Evolutionary conservation across 768 basidiomycete genomes (phyloP).

Genomic region (Cubamyces sp.): DNA sequence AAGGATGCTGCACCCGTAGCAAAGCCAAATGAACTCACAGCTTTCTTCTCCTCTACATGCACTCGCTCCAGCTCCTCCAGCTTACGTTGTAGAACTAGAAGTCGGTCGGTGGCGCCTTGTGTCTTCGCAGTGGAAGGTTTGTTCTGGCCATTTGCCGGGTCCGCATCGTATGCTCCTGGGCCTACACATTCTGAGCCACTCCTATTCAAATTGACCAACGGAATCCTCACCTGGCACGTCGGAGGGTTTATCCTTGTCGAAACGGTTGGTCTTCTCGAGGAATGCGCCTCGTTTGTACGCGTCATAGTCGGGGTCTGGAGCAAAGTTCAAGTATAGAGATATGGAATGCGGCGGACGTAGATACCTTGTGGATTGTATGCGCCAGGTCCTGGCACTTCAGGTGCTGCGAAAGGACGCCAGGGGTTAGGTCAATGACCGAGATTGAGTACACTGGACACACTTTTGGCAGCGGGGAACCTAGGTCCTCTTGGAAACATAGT

Average conservation of each 20-base stretch:
- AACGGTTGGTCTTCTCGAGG: conserved; percentile 59
- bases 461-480: conserved; percentile 40
- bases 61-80: conserved; percentile 65
- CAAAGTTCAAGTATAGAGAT: background rate
- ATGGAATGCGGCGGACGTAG: background rate
- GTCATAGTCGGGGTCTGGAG: conserved; percentile 48
- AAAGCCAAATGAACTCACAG: conserved; percentile 44
- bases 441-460: conserved; percentile 1
- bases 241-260: conserved; percentile 46
- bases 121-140: conserved; percentile 33
- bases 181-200: conserved; percentile 31
- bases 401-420: conserved; percentile 35
- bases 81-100: conserved; percentile 59
- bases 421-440: background rate
- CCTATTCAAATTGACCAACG: background rate
- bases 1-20: conserved; percentile 1
- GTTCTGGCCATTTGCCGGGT: conserved; percentile 29
- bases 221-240: conserved; percentile 46
- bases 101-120: conserved; percentile 45
- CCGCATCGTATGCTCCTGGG: conserved; percentile 38
- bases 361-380: conserved; percentile 51
- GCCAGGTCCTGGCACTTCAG: conserved; percentile 58
- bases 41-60: conserved; percentile 69
- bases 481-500: conserved; percentile 53
- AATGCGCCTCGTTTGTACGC: conserved; percentile 62